Evolutionary conservation across 2,329 filamentous ascomycete genomes (phyloP), one percentile per base, ranked within the genome.

Genomic region (Teratosphaeria pseudoeucalypti): DNA sequence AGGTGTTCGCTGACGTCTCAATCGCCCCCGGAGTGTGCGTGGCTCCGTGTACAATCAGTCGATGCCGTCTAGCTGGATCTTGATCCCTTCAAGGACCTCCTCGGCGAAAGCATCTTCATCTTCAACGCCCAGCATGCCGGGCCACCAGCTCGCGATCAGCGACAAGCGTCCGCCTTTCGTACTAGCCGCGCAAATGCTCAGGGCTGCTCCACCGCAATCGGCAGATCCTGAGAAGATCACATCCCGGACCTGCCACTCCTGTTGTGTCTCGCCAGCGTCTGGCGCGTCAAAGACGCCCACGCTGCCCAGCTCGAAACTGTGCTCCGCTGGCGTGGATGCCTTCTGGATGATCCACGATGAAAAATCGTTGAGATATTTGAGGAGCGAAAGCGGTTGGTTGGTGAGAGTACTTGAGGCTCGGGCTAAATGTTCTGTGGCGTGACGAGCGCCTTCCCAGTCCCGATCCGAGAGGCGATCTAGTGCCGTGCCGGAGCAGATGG

Each of bases 211-310:
- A 5, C 64, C 63, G 2, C 70, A 73, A 61, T 76, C 71, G 0
- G 74, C 77, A 2, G 78, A 77, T 60, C 79, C 77, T 6, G 73
- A 71, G 63, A 80, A 80, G 1, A 78, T 60, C 66, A 78, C 70
- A 26, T 75, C 67, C 10, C 65, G 68, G 1, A 79, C 66, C 9
- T 57, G 56, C 58, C 65, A 65, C 0, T 57, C 58, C 57, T 39
- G 7, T 12, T 14, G 10, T 3, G 34, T 56, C 3, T 54, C 37
- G 9, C 7, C 1, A 19, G 10, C 6, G 19, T 10, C 43, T 19
- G 43, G 43, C 16, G 19, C 16, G 2, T 58, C 59, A 16, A 59
- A 62, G 55, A 55, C 37, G 14, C 39, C 37, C 16, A 58, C 16
- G 39, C 54, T 58, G 49, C 55, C 39, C 37, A 57, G 7, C 10